Evolutionary conservation across 2,329 filamentous ascomycete species (phyloP), one percentile per base, ranked within the genome.

Genomic region (Alternaria burnsii): DNA sequence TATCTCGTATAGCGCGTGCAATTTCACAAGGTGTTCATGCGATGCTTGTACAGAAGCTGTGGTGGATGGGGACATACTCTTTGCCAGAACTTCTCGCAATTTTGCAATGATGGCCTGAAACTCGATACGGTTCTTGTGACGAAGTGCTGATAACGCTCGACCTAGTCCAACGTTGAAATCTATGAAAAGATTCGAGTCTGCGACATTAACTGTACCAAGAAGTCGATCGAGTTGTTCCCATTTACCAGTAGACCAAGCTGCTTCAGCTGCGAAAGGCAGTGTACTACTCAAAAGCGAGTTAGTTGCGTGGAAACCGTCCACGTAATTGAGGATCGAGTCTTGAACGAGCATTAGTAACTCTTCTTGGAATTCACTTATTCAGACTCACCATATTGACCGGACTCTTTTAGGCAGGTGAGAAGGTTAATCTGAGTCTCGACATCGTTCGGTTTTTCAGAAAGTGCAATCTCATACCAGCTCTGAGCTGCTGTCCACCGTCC

Each of bases 401-500:
- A 97, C 76, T 97, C 93, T 74, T 93, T 94, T 10, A 99, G 83
- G 71, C 95, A 98, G 30, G 89, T 91, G 55, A 99, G 82, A 36
- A 99, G 84, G 70, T 96, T 91, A 58, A 92, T 84, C 75, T 97
- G 94, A 12, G 91, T 85, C 58, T 96, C 91, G 18, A 86, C 76
- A 73, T 97, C 90, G 54, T 89, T 84, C 0, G 94, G 94, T 46
- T 90, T 86, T 70, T 95, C 89, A 3, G 91, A 89, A 34, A 98
- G 84, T 65, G 94, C 90, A 66, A 97, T 89, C 76, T 99, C 94
- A 77, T 97, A 98, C 95, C 96, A 99, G 65, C 92, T 97, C 79
- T 98, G 95, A 24, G 94, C 95, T 52, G 94, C 92, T 16, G 92
- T 90, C 94, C 95, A 99, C 63, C 94, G 86, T 4, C 95, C 95